Evolutionary conservation across 2,329 filamentous ascomycete species (phyloP).

Genomic region (Lachnellula occidentalis): DNA sequence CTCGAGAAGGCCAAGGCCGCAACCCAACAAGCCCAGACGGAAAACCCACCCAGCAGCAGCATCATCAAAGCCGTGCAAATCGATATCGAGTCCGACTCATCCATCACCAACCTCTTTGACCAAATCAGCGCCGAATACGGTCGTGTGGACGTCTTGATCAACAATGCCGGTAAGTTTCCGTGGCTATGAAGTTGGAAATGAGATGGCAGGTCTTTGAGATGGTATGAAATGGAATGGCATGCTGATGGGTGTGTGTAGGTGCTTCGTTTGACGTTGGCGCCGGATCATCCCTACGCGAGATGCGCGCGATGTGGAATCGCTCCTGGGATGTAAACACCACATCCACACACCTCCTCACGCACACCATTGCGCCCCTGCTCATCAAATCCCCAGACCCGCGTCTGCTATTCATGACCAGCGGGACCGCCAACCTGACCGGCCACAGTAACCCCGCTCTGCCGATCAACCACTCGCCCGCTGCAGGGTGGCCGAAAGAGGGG

Average conservation of each 20-base stretch:
- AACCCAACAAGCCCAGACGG: constrained; percentile 27
- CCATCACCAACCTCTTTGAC: constrained; percentile 29
- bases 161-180: constrained; percentile 27
- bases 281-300: constrained; percentile 22
- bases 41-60: constrained; percentile 31
- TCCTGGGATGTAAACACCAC: constrained; percentile 40
- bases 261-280: constrained; percentile 30
- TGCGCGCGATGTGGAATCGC: constrained; percentile 37
- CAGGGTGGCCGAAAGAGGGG: constrained; percentile 38
- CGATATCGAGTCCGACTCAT: constrained; percentile 31
- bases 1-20: constrained; percentile 39
- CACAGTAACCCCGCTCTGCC: constrained; percentile 13
- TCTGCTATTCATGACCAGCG: constrained; percentile 43
- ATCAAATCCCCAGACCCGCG: constrained; percentile 39
- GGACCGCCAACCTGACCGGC: constrained; percentile 34
- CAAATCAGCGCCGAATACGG: constrained; percentile 26
- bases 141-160: constrained; percentile 32
- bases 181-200: not conserved
- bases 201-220: no score
- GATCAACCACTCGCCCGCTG: constrained; percentile 20
- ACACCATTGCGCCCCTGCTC: constrained; percentile 36
- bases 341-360: constrained; percentile 35
- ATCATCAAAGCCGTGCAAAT: constrained; percentile 24
- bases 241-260: constrained; percentile 10
- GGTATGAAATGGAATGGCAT: not conserved